Evolutionary conservation across 192 early-diverging fungal species (phyloP).

Genomic region (Polychytrium aggregatum): DNA sequence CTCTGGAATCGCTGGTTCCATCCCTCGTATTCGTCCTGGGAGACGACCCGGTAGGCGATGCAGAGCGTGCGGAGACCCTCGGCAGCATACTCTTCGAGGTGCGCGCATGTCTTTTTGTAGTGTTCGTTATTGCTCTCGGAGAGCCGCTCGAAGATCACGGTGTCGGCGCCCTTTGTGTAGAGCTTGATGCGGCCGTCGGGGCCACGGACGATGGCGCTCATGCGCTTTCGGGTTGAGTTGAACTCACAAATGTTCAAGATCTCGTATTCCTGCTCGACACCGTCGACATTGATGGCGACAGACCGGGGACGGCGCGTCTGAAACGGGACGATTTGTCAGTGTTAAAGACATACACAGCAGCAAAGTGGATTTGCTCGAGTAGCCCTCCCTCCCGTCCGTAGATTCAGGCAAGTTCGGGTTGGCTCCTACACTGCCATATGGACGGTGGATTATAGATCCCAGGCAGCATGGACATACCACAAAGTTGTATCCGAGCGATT

Average conservation of each 20-base stretch:
- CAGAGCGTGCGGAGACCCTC: conserved; percentile 77
- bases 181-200: conserved; percentile 75
- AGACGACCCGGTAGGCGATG: conserved; percentile 83
- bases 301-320: conserved; percentile 41
- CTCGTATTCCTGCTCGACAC: conserved; percentile 61
- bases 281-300: conserved; percentile 32
- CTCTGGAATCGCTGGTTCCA: conserved; percentile 76
- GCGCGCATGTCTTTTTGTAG: no score
- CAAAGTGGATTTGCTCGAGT: no score
- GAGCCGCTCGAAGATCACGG: no score
- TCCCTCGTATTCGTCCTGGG: conserved; percentile 68
- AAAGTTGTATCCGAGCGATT: conserved; percentile 43
- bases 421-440: no score
- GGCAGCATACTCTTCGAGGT: no score
- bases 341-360: no score
- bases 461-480: conserved; percentile 67
- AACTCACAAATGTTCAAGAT: conserved; percentile 94
- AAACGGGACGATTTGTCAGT: no score
- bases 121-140: no score
- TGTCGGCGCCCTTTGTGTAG: conserved; percentile 58
- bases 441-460: no score
- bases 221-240: conserved; percentile 95
- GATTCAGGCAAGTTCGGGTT: no score
- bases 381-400: no score
- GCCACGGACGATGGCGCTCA: conserved; percentile 79